Base-by-base conservation (phyloP, 441 rosid genomes). In the Gossypium laxum region DNA sequence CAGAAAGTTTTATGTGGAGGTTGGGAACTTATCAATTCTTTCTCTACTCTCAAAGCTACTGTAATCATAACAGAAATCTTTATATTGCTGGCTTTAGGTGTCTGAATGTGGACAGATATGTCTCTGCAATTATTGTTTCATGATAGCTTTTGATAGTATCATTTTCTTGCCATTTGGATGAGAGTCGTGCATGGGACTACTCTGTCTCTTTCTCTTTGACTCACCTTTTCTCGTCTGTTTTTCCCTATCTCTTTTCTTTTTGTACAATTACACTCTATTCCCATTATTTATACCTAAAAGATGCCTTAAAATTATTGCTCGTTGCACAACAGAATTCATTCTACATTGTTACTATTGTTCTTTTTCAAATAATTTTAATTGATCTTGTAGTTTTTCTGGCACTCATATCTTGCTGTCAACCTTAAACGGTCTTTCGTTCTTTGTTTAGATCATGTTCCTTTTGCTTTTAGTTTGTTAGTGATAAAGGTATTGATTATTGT, bases 1-100 rank as follows among this genome's bases (percentile, higher is more conserved):
- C 72, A 87, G 96, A 83, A 92, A 88, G 86, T 83, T 94, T 15
- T 94, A 92, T 74, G 80, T 81, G 17, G 94, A 90, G 93, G 99
- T 94, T 84, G 73, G 82, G 79, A 67, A 28, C 69, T 79, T 58
- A 34, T 22, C 26, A 21, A 21, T 62, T 51, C 21, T 22, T 63
- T 63, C 17, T 62, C 19, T 51, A 21, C 52, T 72, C 6, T n/a
- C 2, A n/a, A 6, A 4, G 11, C 28, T 58, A 28, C 41, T 15
- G 45, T 60, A 56, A 24, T 56, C 41, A 19, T 5, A 5, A 41
- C 47, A 59, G 50, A 72, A 60, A 41, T 60, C 6, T 34, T 57
- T 4, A 58, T 73, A 58, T 38, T 48, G 48, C 26, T 63, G 57
- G 68, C 21, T 38, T 77, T 68, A 11, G 12, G 65, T 52, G 51